Percentiles rank a stretch among this genome's conserved stretches.
These are phyloP conservation scores for Gracilaria caudata DNA, from an alignment of 23 red algal species.

Conservation along the genomic window DNA sequence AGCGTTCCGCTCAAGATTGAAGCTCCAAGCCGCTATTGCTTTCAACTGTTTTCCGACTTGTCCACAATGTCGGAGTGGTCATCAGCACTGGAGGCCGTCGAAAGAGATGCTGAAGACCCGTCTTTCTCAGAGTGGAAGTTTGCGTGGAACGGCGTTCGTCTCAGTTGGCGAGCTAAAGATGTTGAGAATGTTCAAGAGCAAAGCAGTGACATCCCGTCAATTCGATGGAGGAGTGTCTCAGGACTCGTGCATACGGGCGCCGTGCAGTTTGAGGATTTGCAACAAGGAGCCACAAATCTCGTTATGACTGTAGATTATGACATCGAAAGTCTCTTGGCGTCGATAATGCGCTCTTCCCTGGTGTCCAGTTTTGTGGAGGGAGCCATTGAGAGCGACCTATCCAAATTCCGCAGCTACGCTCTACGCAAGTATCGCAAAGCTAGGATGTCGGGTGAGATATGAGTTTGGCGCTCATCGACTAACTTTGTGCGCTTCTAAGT, in stretches of 20 bases:
- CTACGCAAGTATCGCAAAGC: slow-evolving; percentile 39
- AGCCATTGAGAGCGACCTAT: slow-evolving; percentile 61
- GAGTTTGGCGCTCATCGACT: background rate
- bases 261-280: slow-evolving; percentile 38
- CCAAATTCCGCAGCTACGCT: slow-evolving; percentile 52
- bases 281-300: slow-evolving; percentile 20
- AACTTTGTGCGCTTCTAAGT: background rate
- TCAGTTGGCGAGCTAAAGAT: slow-evolving; percentile 68
- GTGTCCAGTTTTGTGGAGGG: slow-evolving; percentile 55
- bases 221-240: slow-evolving; percentile 52
- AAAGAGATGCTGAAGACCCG: slow-evolving; percentile 58
- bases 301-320: slow-evolving; percentile 68
- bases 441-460: background rate
- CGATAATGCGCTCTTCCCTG: slow-evolving; percentile 47
- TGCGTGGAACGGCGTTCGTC: slow-evolving; percentile 59
- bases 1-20: slow-evolving; percentile 65
- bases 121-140: slow-evolving; percentile 67
- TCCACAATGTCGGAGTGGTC: slow-evolving; percentile 80
- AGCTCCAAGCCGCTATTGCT: slow-evolving; percentile 39
- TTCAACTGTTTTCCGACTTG: slow-evolving; percentile 63
- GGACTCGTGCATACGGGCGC: slow-evolving; percentile 58
- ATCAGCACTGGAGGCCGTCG: slow-evolving; percentile 57
- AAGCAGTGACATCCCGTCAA: slow-evolving; percentile 1
- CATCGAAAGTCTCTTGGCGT: slow-evolving; percentile 52
- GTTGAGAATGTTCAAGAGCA: slow-evolving; percentile 16